Base-by-base conservation (phyloP, 2,329 filamentous ascomycete species). In the Chaetothyriales sp. region DNA sequence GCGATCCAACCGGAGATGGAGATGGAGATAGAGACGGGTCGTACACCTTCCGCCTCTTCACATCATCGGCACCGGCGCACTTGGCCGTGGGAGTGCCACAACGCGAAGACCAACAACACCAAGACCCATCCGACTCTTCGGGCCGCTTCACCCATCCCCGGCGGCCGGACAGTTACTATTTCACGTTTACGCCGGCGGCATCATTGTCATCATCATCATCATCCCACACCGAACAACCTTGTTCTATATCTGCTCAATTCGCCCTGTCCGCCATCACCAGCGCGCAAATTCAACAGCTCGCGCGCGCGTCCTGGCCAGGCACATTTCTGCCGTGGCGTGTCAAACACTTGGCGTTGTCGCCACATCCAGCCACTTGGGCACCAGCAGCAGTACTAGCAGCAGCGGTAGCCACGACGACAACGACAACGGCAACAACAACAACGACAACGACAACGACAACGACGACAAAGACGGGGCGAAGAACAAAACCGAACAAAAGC, bases 401-500 rank as follows among this genome's bases (percentile, higher is more conserved):
- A 33, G 45, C 19, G 44, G 37, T 15, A 9, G 15, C 18, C 22
- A 19, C 47, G 22, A 18, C 20, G 18, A 44, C 22, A 8, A 20
- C 18, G 22, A 22, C 46, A 15, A 43, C 18, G 6, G 15, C 46
- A 33, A 40, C 43, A 28, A 43, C 2, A 43, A 46, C 48, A n/a
- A n/a, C n/a, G n/a, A 19, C 47, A 28, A 18, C 20, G 18, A 44
- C 22, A 8, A 20, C 18, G 22, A 22, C 46, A 15, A 43, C 18
- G 6, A n/a, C 46, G 22, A 40, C 43, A 28, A 43, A 10, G 22
- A 46, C 48, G n/a, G n/a, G n/a, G 15, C 45, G 48, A n/a, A 5
- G 51, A 15, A 44, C 50, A 2, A 48, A 54, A 40, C 59, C 59
- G 7, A 56, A 53, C 4, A 61, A 61, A 53, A 60, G 57, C 49